Percentiles rank a stretch among this genome's conserved stretches.
phyloP scores from a whole-genome alignment of 306 rosid genomes.

The Sindora glabra region DNA sequence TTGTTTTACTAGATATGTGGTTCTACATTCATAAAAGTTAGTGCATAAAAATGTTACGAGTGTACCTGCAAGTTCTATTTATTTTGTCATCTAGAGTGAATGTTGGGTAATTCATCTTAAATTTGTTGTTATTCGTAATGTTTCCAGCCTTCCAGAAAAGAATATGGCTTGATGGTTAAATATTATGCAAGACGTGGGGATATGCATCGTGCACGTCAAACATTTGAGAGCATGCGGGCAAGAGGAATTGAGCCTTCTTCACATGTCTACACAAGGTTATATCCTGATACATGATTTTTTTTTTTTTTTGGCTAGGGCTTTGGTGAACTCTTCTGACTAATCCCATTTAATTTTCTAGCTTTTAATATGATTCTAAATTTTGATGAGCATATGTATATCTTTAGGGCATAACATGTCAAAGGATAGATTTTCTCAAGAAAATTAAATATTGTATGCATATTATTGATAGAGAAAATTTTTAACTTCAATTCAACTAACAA shows the following conservation, averaged over 20 bases:
- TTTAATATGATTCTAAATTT: conserved; percentile 5
- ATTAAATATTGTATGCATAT: not conserved
- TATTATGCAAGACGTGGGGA: conserved; percentile 94
- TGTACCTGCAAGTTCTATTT: not conserved
- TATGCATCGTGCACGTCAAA: conserved; percentile 87
- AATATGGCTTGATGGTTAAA: conserved; percentile 88
- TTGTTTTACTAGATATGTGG: not conserved
- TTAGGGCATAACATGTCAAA: not conserved
- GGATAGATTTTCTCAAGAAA: not conserved
- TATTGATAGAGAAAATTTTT: not conserved
- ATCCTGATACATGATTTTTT: conserved; percentile 1
- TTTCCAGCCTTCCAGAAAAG: conserved; percentile 85
- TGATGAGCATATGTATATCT: not conserved
- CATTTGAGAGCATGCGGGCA: conserved; percentile 92
- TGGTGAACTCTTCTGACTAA: conserved; percentile 1
- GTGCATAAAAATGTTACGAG: not conserved
- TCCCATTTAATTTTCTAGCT: conserved; percentile 3
- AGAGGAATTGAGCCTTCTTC: conserved; percentile 92
- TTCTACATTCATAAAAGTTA: not conserved
- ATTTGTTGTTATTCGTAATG: conserved; percentile 20
- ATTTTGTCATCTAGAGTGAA: not conserved
- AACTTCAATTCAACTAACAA: not conserved
- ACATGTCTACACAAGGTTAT: conserved; percentile 86
- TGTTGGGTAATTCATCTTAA: conserved; percentile 7
- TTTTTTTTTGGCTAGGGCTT: not conserved